These are phyloP conservation scores for Aspergillus sp. DNA, from an alignment of 2,329 filamentous ascomycete species.

Conservation along the genomic window DNA sequence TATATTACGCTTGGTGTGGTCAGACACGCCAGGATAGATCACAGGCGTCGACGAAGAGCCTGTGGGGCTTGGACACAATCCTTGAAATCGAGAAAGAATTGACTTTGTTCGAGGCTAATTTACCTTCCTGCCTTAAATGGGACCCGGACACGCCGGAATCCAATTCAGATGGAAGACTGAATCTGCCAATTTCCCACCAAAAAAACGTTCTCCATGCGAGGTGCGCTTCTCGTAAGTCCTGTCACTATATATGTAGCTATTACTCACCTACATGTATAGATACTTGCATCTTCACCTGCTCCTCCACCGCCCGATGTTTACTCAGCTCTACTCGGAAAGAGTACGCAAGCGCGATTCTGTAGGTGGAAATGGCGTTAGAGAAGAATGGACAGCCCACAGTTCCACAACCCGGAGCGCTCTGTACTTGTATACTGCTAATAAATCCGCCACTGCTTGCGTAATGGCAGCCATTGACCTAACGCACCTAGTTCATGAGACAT, in stretches of 20 bases:
- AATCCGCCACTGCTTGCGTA: slow-evolving; percentile 37
- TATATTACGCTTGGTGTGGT: slow-evolving; percentile 36
- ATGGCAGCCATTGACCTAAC: slow-evolving; percentile 34
- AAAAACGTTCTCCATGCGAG: slow-evolving; percentile 35
- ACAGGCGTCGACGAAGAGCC: background rate
- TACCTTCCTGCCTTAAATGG: too few species aligned
- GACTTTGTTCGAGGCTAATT: too few species aligned
- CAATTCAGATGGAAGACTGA: background rate
- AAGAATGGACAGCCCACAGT: slow-evolving; percentile 5
- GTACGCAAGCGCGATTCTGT: background rate
- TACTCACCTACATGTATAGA: slow-evolving; percentile 16
- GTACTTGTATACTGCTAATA: slow-evolving; percentile 29
- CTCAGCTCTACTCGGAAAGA: slow-evolving; percentile 31
- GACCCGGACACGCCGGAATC: too few species aligned
- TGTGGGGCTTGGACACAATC: slow-evolving; percentile 24
- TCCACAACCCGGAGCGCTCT: slow-evolving; percentile 11
- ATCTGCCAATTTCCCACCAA: slow-evolving; percentile 19
- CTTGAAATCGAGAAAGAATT: slow-evolving; percentile 34
- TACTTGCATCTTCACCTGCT: slow-evolving; percentile 36
- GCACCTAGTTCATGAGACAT: slow-evolving; percentile 32
- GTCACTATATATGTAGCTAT: background rate
- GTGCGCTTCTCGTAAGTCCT: slow-evolving; percentile 16
- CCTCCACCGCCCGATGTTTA: slow-evolving; percentile 39
- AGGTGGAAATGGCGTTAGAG: background rate
- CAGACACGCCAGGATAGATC: background rate